phyloP scores from a whole-genome alignment of 805 yeast species.

The Saccharomycopsis guyanensis region DNA sequence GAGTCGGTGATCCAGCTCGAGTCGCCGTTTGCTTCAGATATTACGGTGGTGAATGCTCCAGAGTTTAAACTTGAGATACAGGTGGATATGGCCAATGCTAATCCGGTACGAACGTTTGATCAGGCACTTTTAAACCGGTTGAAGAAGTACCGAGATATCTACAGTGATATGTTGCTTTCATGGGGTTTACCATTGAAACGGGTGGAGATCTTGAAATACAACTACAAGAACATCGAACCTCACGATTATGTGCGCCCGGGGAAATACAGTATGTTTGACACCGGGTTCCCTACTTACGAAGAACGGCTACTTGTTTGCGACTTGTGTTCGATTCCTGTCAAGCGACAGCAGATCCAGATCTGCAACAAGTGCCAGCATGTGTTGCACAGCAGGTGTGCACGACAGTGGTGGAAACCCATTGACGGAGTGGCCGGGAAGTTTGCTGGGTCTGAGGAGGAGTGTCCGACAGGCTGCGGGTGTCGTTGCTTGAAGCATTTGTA shows the following conservation, averaged over 20 bases:
- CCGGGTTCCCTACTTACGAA: conserved; percentile 21
- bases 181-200: conserved; percentile 86
- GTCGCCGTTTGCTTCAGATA: conserved; percentile 5
- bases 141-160: conserved; percentile 42
- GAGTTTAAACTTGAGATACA: conserved; percentile 22
- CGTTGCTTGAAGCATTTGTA: conserved; percentile 38
- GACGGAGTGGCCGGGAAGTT: conserved; percentile 22
- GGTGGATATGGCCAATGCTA: conserved; percentile 23
- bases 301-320: conserved; percentile 43
- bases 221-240: conserved; percentile 29
- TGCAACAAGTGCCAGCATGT: conserved; percentile 76
- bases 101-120: neutral
- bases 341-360: conserved; percentile 46
- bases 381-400: conserved; percentile 71
- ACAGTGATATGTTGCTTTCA: conserved; percentile 65
- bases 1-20: neutral
- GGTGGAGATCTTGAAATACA: conserved; percentile 69
- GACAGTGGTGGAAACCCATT: conserved; percentile 62
- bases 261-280: conserved; percentile 4
- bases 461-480: conserved; percentile 88
- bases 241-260: conserved; percentile 27
- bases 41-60: conserved; percentile 9
- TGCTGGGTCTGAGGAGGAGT: conserved; percentile 32
- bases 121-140: conserved; percentile 8
- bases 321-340: conserved; percentile 55